Evolutionary conservation across 1,139 yeast genomes (phyloP).

Genomic region (Sugiyamaella pinicola): DNA sequence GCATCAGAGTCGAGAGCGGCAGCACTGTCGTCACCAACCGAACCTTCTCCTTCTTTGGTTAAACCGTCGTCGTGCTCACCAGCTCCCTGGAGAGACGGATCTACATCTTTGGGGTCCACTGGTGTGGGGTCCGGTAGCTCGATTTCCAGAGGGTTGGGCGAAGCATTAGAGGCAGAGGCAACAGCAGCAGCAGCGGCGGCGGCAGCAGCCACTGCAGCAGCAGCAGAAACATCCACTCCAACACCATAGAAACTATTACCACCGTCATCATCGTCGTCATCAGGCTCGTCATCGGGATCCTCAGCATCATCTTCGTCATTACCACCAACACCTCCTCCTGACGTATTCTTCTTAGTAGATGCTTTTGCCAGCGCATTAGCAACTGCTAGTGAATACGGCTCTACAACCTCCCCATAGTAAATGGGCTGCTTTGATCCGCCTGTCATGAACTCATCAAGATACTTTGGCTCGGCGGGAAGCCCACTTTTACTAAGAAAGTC

Average conservation of each 20-base stretch:
- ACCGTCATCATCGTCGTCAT: neutral
- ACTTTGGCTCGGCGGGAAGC: conserved; percentile 10
- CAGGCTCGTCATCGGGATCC: neutral
- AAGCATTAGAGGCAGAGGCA: conserved; percentile 5
- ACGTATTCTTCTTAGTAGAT: conserved; percentile 2
- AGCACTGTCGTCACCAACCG: neutral
- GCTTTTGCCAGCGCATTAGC: conserved; percentile 17
- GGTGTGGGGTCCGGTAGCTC: conserved; percentile 11
- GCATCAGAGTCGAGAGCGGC: conserved; percentile 5
- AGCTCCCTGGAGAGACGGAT: conserved; percentile 14
- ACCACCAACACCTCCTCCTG: neutral
- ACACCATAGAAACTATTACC: conserved; percentile 4
- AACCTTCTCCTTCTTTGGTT: neutral
- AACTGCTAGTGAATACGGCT: conserved; percentile 8
- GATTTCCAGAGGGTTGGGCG: neutral
- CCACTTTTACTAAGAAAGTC: conserved; percentile 1
- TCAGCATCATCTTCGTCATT: neutral
- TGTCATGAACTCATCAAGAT: conserved; percentile 1
- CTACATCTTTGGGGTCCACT: conserved; percentile 15
- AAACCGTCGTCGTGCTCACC: conserved; percentile 5
- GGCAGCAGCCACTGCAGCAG: conserved; percentile 17
- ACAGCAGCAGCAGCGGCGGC: conserved; percentile 16
- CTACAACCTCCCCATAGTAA: neutral
- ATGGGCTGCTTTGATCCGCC: neutral
- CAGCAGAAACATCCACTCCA: conserved; percentile 10